Evolutionary conservation across 2,329 filamentous ascomycete species (phyloP), one percentile per base, ranked within the genome.

Genomic region (Ophiognomonia clavigignenti-juglandacearum): DNA sequence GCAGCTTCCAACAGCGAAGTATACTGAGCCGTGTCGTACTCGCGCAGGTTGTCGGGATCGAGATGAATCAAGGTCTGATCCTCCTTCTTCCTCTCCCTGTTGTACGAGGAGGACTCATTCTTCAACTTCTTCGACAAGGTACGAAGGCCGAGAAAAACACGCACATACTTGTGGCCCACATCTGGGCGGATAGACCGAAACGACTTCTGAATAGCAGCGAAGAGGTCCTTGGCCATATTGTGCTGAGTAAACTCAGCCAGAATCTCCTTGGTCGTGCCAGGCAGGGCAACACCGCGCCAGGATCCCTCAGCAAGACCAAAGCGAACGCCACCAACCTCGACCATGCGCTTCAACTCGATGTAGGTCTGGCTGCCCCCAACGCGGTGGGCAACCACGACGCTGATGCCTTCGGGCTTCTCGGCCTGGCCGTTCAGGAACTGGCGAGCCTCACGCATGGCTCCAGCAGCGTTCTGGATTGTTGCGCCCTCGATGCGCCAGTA

Each of bases 81-180:
- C n/a, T n/a, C n/a, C n/a, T n/a, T n/a, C n/a, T n/a, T n/a, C n/a
- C n/a, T n/a, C n/a, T n/a, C n/a, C n/a, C n/a, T n/a, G n/a, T n/a
- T n/a, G n/a, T n/a, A n/a, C n/a, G n/a, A n/a, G n/a, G n/a, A n/a
- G 20, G 20, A 40, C 8, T 22, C 23, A 24, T 26, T 46, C 9
- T 24, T 13, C 26, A 27, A 40, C 9, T 27, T 31, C 29, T 26
- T 49, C 18, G 27, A 32, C 19, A 41, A 4, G 14, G 38, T 16
- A 24, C 48, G 42, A 9, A 36, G 7, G 3, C 50, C 50, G 39
- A 52, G 34, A 31, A 49, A 46, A n/a, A 35, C 35, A n/a, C 46
- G 31, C 20, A 52, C 43, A 16, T 36, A 36, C 18, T 36, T 36
- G 9, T 9, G 34, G 34, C 16, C 34, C 16, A 36, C 3, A 8